Evolutionary conservation across 441 rosid species (phyloP), one percentile per base, ranked within the genome.

Genomic region (Manihot esculenta): DNA sequence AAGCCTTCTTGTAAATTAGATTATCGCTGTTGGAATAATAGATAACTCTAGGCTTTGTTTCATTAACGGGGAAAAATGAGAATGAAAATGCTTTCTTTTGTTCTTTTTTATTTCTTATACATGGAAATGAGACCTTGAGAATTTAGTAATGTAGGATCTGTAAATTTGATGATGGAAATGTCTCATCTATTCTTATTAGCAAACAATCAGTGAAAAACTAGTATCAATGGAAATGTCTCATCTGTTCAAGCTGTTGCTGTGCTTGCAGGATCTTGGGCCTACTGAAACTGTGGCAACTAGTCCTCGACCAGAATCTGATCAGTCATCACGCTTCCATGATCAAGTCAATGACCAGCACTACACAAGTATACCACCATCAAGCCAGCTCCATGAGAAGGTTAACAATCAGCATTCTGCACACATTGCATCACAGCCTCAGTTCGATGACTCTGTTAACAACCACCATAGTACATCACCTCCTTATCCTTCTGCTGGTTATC

Each of bases 221-320:
- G 62, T n/a, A n/a, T n/a, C n/a, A n/a, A n/a, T n/a, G n/a, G n/a
- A n/a, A n/a, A n/a, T n/a, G n/a, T n/a, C n/a, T n/a, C n/a, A n/a
- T n/a, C 61, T 76, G 35, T 68, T 68, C 20, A 54, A 35, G 17
- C 21, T 35, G 13, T 41, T 35, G 20, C 1, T 65, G 53, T 73
- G 58, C 66, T 70, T 82, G 78, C 89, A 94, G 99, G 97, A 85
- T 81, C 70, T 74, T 48, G 81, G 86, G 68, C 68, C 84, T 30
- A 76, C 74, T 54, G 94, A 84, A 68, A 42, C 86, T 65, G 58
- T 80, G 66, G 69, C 41, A 74, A 67, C 77, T 60, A 81, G 80
- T 83, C 82, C 83, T 55, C 80, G 74, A 71, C 70, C 84, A 70
- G 89, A 79, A 51, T 68, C 84, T 70, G 83, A 80, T 81, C 78